Base-by-base conservation (phyloP, 169 alveolate species). In the Plasmodium vinckei region DNA sequence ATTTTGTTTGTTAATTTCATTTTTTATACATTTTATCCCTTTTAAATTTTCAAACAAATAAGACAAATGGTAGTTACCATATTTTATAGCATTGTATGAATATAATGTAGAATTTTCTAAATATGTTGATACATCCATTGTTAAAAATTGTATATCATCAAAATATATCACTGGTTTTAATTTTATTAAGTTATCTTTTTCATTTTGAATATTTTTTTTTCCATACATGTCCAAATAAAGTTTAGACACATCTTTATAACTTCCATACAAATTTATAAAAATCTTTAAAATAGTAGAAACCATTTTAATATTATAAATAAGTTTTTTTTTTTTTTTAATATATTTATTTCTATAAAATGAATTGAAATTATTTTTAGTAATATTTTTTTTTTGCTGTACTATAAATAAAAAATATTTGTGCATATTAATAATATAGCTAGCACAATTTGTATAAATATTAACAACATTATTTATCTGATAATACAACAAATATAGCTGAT, bases 341-440 rank as follows among this genome's bases (percentile, higher is more conserved):
- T 77, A 77, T 44, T 51, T 77, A 64, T 77, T 77, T 44, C 88
- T 49, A 46, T 49, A 77, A 77, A 77, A 77, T 46, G 61, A 61
- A 17, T 49, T 63, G 65, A 77, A 77, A 67, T 64, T 25, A 27
- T 65, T 47, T 63, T 73, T 47, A 77, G 19, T n/a, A 15, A 77
- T 63, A 57, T 33, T 23, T n/a, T 77, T 75, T 27, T 27, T 77
- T 13, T 56, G 19, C 1, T 77, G 49, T 69, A 49, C 44, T 1
- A 63, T 12, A 56, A 77, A 56, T 21, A 77, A 39, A 51, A 77
- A 77, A 64, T 47, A 61, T 49, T 77, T 23, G 3, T 49, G 23
- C 88, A 77, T 77, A 19, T 51, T 77, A 46, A 44, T 25, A 7
- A 63, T 19, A 23, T 77, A 75, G 2, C 25, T 51, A 23, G 53